Base-by-base conservation (phyloP, 805 yeast species). In the Ogataea naganishii region DNA sequence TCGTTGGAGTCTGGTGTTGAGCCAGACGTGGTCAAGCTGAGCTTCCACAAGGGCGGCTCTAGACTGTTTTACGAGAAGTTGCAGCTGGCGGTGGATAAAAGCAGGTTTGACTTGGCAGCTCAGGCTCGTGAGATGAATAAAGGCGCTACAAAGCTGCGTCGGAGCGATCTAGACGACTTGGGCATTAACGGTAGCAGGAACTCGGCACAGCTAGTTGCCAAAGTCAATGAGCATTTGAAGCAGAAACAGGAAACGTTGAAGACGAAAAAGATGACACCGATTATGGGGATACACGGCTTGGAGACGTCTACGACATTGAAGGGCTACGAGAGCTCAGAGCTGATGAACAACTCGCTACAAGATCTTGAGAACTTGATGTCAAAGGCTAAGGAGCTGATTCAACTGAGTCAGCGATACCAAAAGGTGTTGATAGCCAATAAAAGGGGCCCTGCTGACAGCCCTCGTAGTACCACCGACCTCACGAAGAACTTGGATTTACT, bases 41-140 rank as follows among this genome's bases (percentile, higher is more conserved):
- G 94, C 43, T 88, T 88, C 52, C 69, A 88, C 35, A 67, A 66
- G 23, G 80, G 80, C 5, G 94, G 94, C 6, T 77, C 76, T 13
- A 51, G 58, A 24, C 43, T 53, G 8, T 75, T 80, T 40, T 69
- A 64, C 35, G 65, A 62, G 14, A 64, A 70, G 30, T 50, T 72
- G 3, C 49, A 52, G 44, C 42, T 51, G 23, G 47, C 66, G 11
- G 26, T 80, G n/a, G 74, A 69, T 27, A 63, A 61, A 9, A 43
- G 63, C 8, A 58, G 61, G 27, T 79, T 84, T 80, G 60, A 62
- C 3, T 24, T 34, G 6, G 37, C 38, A 7, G 34, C 39, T 20
- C 31, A 30, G 13, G 35, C 29, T 1, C 35, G 34, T 24, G 25
- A 50, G 41, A 46, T 61, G 6, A 66, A 65, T 41, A 54, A 46